Evolutionary conservation across 176 grass and related monocot species (phyloP).

Genomic region (Paspalum notatum): DNA sequence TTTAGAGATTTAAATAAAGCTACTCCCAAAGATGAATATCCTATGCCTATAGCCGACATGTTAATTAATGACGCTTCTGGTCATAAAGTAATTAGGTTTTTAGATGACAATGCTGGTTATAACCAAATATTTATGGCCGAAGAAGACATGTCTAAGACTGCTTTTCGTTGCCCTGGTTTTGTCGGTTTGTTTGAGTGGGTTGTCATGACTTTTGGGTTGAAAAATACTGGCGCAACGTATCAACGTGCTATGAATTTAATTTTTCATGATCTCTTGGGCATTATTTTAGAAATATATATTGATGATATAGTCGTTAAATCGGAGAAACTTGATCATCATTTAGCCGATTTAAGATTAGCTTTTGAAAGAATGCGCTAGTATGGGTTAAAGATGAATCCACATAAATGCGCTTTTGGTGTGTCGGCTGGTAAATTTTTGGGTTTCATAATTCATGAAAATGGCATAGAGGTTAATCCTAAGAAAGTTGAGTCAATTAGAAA

Average conservation of each 20-base stretch:
- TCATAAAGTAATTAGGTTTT: neutral
- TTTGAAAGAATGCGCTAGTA: neutral
- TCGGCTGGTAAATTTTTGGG: neutral
- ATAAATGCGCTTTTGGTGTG: conserved; percentile 11
- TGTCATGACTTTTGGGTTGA: conserved; percentile 8
- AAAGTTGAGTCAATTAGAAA: neutral
- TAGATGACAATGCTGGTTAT: neutral
- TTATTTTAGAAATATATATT: conserved; percentile 21
- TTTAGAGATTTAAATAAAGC: conserved; percentile 12
- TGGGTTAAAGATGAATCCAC: conserved; percentile 29
- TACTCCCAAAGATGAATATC: conserved; percentile 25
- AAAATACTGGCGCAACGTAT: conserved; percentile 9
- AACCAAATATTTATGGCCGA: conserved; percentile 24
- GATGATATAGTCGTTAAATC: conserved; percentile 12
- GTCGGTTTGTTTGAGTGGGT: conserved; percentile 30
- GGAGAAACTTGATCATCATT: neutral
- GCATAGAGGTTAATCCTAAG: conserved; percentile 13
- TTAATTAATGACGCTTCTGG: neutral
- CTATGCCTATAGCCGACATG: conserved; percentile 5
- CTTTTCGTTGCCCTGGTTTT: neutral
- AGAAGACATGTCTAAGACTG: neutral
- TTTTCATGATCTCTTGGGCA: neutral
- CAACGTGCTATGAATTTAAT: conserved; percentile 13
- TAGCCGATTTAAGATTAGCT: neutral
- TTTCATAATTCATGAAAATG: conserved; percentile 20